phyloP scores from a whole-genome alignment of 129 eudicot species.

The Tagetes erecta region DNA sequence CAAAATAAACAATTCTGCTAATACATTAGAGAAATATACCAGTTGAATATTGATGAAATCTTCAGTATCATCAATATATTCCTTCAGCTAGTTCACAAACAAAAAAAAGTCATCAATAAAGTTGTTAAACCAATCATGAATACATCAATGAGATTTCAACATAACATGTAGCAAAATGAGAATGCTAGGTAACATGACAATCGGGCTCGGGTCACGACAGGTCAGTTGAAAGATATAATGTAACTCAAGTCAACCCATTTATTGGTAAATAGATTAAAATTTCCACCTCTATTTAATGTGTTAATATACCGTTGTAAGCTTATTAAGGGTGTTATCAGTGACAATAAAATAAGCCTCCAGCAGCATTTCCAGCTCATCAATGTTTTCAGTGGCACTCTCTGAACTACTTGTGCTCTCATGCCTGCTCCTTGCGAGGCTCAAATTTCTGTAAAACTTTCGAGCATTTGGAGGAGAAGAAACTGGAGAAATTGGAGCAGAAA shows the following conservation, averaged over 20 bases:
- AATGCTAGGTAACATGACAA: neutral
- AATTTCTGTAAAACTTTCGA: constrained; percentile 58
- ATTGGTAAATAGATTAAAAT: too few species aligned
- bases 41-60: constrained; percentile 72
- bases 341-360: constrained; percentile 28
- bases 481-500: constrained; percentile 91
- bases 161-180: neutral
- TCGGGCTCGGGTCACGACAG: too few species aligned
- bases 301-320: constrained; percentile 69
- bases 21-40: constrained; percentile 47
- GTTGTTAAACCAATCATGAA: neutral
- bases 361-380: constrained; percentile 86
- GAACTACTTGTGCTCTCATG: constrained; percentile 76
- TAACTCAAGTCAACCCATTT: too few species aligned
- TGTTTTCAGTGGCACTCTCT: constrained; percentile 58
- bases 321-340: constrained; percentile 82
- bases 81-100: constrained; percentile 71
- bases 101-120: constrained; percentile 2
- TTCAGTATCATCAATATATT: constrained; percentile 42
- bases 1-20: too few species aligned
- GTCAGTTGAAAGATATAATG: too few species aligned
- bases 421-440: constrained; percentile 82
- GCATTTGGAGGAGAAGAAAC: constrained; percentile 67
- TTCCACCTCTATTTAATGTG: neutral
- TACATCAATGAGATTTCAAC: neutral